Evolutionary conservation across 768 basidiomycete species (phyloP).

Genomic region (Mycena epipterygia): DNA sequence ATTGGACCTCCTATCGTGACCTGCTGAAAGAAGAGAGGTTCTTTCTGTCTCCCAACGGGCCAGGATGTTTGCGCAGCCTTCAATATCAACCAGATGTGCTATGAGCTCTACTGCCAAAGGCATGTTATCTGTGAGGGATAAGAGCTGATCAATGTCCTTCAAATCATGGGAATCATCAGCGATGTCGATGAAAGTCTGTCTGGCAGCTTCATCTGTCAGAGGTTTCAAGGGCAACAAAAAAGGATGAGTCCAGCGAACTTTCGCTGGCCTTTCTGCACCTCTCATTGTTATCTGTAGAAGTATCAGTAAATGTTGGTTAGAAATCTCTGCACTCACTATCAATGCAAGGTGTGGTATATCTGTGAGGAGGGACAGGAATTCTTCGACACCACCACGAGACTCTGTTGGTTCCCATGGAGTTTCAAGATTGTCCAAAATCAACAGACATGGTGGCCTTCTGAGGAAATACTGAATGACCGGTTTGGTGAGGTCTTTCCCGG

Average conservation of each 20-base stretch:
- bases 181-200: neutral
- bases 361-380: neutral
- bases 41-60: neutral
- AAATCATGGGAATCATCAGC: neutral
- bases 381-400: conserved; percentile 4
- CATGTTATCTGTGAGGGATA: no score
- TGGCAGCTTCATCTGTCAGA: no score
- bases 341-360: neutral
- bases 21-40: conserved; percentile 1
- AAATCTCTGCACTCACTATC: no score
- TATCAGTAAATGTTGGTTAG: no score
- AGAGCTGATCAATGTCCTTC: no score
- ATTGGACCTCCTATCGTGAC: conserved; percentile 12
- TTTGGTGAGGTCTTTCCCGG: neutral
- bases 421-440: conserved; percentile 24
- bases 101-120: conserved; percentile 2
- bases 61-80: neutral
- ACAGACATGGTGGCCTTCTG: neutral
- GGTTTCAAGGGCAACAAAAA: no score
- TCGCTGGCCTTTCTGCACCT: no score
- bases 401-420: conserved; percentile 18
- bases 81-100: neutral
- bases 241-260: no score
- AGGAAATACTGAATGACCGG: neutral
- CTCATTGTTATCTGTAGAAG: no score